Evolutionary conservation across 306 rosid species (phyloP).

Genomic region (Rosa lucieae): DNA sequence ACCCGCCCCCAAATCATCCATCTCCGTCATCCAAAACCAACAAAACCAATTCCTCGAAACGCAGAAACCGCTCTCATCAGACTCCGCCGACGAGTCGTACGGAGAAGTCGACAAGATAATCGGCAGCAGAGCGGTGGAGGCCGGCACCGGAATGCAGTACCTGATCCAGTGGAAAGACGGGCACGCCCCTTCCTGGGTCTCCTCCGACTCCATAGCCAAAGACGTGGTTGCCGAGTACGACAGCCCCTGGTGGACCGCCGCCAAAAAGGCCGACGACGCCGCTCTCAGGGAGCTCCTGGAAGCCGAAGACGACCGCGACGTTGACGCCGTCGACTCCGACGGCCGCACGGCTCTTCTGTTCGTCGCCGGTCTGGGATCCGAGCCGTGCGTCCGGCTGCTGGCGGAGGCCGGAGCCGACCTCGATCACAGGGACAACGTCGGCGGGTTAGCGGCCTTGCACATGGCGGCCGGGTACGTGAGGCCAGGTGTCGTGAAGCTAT

Average conservation of each 20-base stretch:
- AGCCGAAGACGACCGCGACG: conserved; percentile 56
- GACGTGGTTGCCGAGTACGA: conserved; percentile 85
- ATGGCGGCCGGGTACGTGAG: conserved; percentile 80
- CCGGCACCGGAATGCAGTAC: conserved; percentile 62
- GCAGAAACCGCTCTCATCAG: neutral
- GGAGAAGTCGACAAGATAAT: conserved; percentile 80
- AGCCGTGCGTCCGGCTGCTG: conserved; percentile 49
- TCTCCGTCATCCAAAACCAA: conserved; percentile 47
- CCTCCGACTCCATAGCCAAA: conserved; percentile 67
- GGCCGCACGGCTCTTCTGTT: conserved; percentile 75
- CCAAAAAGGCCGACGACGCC: conserved; percentile 62
- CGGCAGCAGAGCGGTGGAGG: conserved; percentile 59
- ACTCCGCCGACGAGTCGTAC: conserved; percentile 43
- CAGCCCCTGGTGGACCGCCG: conserved; percentile 91
- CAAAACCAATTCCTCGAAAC: conserved; percentile 12
- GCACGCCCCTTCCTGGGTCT: conserved; percentile 77
- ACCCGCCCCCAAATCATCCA: conserved; percentile 8
- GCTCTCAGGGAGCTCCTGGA: conserved; percentile 38
- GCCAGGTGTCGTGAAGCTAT: conserved; percentile 58
- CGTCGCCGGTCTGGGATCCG: conserved; percentile 75
- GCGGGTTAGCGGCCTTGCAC: conserved; percentile 67
- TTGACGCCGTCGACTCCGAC: conserved; percentile 65
- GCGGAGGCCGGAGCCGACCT: conserved; percentile 64
- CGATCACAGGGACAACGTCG: conserved; percentile 55
- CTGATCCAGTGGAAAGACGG: conserved; percentile 87